Conservation (phyloP, 768 basidiomycete species). For the Phaeolepiota aurea region DNA sequence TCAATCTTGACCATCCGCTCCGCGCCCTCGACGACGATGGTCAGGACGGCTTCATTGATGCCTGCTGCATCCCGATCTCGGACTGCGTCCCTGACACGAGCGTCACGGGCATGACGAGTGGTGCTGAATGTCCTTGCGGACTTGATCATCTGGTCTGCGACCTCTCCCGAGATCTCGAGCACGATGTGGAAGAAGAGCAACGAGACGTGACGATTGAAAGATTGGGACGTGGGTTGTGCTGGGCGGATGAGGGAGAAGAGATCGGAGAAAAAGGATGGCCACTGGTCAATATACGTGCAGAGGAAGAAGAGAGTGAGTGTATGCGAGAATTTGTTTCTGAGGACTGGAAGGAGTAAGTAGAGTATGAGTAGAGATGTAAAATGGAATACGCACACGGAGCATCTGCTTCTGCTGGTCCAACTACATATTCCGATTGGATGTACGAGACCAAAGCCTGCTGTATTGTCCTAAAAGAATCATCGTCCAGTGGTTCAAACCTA, state of each 20-base stretch:
- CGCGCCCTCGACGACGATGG: constrained; percentile 66
- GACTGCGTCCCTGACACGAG: constrained; percentile 80
- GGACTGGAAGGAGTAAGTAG: constrained; percentile 36
- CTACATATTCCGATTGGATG: constrained; percentile 82
- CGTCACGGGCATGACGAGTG: constrained; percentile 74
- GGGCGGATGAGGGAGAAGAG: constrained; percentile 67
- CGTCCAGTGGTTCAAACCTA: constrained; percentile 62
- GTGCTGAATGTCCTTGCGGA: constrained; percentile 68
- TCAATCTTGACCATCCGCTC: constrained; percentile 47
- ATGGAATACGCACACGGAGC: constrained; percentile 60
- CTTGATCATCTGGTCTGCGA: constrained; percentile 93
- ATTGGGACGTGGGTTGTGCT: constrained; percentile 43
- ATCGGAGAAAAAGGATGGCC: constrained; percentile 80
- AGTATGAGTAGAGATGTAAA: constrained; percentile 1
- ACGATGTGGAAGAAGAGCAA: constrained; percentile 88
- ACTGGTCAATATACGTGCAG: constrained; percentile 77
- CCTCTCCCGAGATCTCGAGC: constrained; percentile 92
- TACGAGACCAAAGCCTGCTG: constrained; percentile 76
- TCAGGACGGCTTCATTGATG: constrained; percentile 82
- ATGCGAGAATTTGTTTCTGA: constrained; percentile 94
- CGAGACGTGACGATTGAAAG: constrained; percentile 78
- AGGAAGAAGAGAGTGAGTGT: constrained; percentile 85
- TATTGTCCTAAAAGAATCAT: constrained; percentile 59
- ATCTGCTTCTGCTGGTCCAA: constrained; percentile 75
- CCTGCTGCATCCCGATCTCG: constrained; percentile 81